These are phyloP conservation scores for Saitozyma podzolica DNA, from an alignment of 768 basidiomycete species.

Conservation along the genomic window DNA sequence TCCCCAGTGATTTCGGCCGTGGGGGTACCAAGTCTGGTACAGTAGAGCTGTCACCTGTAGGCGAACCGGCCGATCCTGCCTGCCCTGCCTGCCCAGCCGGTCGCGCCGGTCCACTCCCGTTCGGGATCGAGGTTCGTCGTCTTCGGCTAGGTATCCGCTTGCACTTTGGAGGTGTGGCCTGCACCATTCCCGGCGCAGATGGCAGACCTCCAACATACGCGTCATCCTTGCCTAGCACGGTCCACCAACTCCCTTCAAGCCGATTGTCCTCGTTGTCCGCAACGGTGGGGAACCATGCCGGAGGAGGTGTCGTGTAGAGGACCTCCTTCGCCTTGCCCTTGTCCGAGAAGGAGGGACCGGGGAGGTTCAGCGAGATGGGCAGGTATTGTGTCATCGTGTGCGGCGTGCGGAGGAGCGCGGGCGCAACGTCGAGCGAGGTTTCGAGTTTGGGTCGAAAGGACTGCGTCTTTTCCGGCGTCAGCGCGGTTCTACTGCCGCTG, in stretches of 20 bases:
- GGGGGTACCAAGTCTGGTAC: slow-evolving; percentile 7
- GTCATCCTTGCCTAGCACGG: slow-evolving; percentile 28
- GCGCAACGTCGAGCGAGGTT: slow-evolving; percentile 32
- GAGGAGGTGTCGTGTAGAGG: slow-evolving; percentile 20
- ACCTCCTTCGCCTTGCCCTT: slow-evolving; percentile 45
- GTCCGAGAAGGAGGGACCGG: slow-evolving; percentile 41
- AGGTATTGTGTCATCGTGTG: slow-evolving; percentile 30
- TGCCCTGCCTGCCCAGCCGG: not conserved
- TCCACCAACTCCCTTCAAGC: slow-evolving; percentile 42
- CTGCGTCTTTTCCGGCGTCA: slow-evolving; percentile 10
- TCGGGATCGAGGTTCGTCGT: not conserved
- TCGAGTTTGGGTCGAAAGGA: slow-evolving; percentile 35
- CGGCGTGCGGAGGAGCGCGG: slow-evolving; percentile 35
- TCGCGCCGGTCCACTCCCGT: not conserved
- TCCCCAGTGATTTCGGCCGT: slow-evolving; percentile 23
- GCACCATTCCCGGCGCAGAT: slow-evolving; percentile 24
- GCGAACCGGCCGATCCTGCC: not conserved
- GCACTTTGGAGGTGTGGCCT: not conserved
- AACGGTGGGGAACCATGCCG: slow-evolving; percentile 34
- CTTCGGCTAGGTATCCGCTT: slow-evolving; percentile 11
- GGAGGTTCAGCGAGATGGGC: slow-evolving; percentile 21
- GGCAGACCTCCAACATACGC: slow-evolving; percentile 31
- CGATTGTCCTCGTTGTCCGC: slow-evolving; percentile 31
- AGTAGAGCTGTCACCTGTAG: not conserved
- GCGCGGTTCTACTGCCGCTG: not conserved